Percentiles rank a stretch among this genome's conserved stretches.
Conservation (phyloP, 495 filamentous ascomycete genomes). For the Talaromyces thailandensis region DNA sequence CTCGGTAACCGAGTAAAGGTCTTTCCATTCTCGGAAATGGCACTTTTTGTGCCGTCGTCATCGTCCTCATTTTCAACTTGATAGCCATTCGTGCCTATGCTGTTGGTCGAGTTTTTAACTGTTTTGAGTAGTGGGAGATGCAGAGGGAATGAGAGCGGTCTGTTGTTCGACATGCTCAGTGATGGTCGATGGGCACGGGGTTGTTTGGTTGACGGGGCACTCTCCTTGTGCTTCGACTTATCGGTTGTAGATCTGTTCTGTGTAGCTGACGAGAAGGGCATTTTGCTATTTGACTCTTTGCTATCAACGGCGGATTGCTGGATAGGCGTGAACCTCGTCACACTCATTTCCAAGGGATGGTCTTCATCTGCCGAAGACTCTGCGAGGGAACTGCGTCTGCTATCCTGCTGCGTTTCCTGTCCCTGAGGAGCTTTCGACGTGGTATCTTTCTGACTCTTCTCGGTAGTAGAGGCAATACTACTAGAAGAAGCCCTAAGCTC, state of each 20-base stretch:
- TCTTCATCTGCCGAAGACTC: constrained; percentile 79
- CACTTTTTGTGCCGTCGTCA: neutral
- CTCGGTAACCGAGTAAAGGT: constrained; percentile 62
- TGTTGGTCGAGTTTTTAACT: neutral
- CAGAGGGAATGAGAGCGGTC: neutral
- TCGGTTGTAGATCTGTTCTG: neutral
- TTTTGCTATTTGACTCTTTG: neutral
- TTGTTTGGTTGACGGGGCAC: neutral
- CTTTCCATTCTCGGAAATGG: constrained; percentile 1
- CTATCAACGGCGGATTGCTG: neutral
- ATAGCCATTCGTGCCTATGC: neutral
- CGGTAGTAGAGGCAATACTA: constrained; percentile 6
- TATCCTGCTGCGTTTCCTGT: constrained; percentile 15
- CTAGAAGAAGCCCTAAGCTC: constrained; percentile 29
- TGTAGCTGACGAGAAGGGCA: neutral
- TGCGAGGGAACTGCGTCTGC: constrained; percentile 32
- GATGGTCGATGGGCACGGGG: neutral
- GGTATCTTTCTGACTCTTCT: neutral
- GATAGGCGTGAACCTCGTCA: constrained; percentile 27
- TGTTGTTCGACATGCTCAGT: neutral
- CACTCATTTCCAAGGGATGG: constrained; percentile 68
- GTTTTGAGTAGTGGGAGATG: neutral
- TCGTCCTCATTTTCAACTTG: neutral
- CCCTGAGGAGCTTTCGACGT: neutral
- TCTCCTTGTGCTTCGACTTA: neutral